Conservation (phyloP, 1,284 basidiomycete genomes). For the Thecaphora thlaspeos region DNA sequence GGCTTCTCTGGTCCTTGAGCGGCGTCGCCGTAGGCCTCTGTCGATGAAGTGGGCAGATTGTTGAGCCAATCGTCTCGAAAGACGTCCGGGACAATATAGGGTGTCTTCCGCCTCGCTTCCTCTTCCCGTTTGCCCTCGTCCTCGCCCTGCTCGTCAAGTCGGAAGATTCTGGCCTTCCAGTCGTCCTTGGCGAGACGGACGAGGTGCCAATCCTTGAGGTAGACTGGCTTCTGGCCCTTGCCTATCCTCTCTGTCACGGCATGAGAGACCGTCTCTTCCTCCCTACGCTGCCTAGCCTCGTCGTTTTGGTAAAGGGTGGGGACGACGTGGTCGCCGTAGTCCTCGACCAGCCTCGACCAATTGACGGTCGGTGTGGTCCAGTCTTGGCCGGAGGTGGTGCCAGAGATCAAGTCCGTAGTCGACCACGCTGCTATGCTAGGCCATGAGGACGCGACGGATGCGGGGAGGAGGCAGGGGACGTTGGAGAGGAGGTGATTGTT, state of each 20-base stretch:
- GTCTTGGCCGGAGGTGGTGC: neutral
- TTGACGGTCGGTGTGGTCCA: constrained; percentile 7
- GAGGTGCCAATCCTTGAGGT: constrained; percentile 66
- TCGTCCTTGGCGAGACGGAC: constrained; percentile 52
- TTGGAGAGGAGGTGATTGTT: constrained; percentile 22
- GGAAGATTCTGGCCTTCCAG: constrained; percentile 24
- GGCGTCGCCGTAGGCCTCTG: too few relatives aligned
- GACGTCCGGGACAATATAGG: constrained; percentile 61
- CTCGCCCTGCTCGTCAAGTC: too few relatives aligned
- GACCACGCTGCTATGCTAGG: neutral
- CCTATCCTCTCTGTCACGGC: neutral
- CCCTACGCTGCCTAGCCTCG: too few relatives aligned
- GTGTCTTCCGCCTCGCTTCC: constrained; percentile 22
- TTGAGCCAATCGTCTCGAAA: constrained; percentile 63
- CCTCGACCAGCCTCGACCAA: constrained; percentile 16
- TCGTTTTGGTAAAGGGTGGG: constrained; percentile 19
- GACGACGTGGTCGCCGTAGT: constrained; percentile 23
- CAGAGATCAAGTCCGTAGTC: constrained; percentile 5
- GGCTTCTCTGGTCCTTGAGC: too few relatives aligned
- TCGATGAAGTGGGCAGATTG: constrained; percentile 22
- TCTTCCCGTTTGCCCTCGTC: neutral
- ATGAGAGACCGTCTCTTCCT: too few relatives aligned
- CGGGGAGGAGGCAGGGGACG: constrained; percentile 38
- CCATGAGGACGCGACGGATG: constrained; percentile 2
- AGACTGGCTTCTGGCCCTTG: constrained; percentile 49